These are phyloP conservation scores for Metschnikowia similis DNA, from an alignment of 805 yeast species.

Conservation along the genomic window DNA sequence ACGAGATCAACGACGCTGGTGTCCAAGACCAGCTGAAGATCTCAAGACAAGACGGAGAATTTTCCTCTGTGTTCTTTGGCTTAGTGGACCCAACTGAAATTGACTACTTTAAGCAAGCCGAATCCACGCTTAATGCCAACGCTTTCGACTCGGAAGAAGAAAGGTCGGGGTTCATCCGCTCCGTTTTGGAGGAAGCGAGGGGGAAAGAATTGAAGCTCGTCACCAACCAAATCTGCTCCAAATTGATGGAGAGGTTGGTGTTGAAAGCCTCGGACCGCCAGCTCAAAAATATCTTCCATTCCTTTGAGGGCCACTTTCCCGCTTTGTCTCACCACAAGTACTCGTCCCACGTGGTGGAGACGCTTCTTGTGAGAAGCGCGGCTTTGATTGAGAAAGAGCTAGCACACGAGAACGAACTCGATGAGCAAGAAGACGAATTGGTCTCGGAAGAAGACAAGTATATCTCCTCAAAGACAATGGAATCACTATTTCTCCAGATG, in stretches of 20 bases:
- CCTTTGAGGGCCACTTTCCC: slow-evolving; percentile 71
- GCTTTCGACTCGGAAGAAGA: slow-evolving; percentile 76
- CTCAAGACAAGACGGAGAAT: slow-evolving; percentile 14
- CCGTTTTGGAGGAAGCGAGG: slow-evolving; percentile 78
- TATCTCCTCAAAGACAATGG: slow-evolving; percentile 51
- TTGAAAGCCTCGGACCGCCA: slow-evolving; percentile 61
- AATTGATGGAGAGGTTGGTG: slow-evolving; percentile 83
- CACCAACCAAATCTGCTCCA: slow-evolving; percentile 93
- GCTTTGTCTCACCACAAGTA: slow-evolving; percentile 81
- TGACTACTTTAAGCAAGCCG: slow-evolving; percentile 92
- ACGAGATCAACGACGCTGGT: background rate
- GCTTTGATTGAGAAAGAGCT: slow-evolving; percentile 72
- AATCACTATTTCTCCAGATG: slow-evolving; percentile 59
- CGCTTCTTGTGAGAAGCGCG: slow-evolving; percentile 72
- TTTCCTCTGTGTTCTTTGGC: slow-evolving; percentile 65
- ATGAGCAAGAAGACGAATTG: slow-evolving; percentile 26
- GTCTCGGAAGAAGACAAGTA: slow-evolving; percentile 27
- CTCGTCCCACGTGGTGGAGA: slow-evolving; percentile 90
- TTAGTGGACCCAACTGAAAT: slow-evolving; percentile 77
- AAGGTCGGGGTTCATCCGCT: slow-evolving; percentile 61
- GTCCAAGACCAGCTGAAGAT: slow-evolving; percentile 5
- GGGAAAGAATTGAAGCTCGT: slow-evolving; percentile 91
- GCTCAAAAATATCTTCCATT: slow-evolving; percentile 58
- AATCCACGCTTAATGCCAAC: slow-evolving; percentile 74
- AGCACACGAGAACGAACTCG: slow-evolving; percentile 30